These are phyloP conservation scores for Themeda triandra DNA, from an alignment of 176 grass and related monocot species.

Conservation along the genomic window DNA sequence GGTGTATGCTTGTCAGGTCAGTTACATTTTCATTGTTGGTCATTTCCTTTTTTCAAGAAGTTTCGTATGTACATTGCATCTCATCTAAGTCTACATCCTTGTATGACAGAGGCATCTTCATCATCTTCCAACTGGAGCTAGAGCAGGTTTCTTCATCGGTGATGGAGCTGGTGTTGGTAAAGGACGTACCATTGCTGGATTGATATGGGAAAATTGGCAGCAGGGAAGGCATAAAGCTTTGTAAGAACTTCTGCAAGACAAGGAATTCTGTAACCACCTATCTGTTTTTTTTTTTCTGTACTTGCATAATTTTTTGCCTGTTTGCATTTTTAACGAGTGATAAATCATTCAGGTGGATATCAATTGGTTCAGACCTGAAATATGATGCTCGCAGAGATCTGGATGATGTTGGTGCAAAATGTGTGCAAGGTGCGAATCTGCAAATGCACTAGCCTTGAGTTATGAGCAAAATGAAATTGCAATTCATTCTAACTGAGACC, in stretches of 20 bases:
- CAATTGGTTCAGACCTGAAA: conserved; percentile 92
- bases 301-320: conserved; percentile 4
- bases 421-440: conserved; percentile 67
- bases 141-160: conserved; percentile 97
- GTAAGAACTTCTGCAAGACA: conserved; percentile 54
- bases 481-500: not conserved
- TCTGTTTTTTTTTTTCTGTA: not conserved
- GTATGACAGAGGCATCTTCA: conserved; percentile 80
- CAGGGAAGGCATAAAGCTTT: conserved; percentile 82
- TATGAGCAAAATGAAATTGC: not conserved
- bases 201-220: conserved; percentile 99
- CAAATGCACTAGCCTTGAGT: not conserved
- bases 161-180: conserved; percentile 99
- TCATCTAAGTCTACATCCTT: conserved; percentile 34
- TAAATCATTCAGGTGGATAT: conserved; percentile 78
- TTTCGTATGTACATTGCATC: not conserved
- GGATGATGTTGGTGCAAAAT: conserved; percentile 93
- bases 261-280: conserved; percentile 13
- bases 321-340: conserved; percentile 9
- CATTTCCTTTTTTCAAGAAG: not conserved
- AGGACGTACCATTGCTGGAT: conserved; percentile 94
- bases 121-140: conserved; percentile 80
- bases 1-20: conserved; percentile 98
- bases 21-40: conserved; percentile 17
- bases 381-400: conserved; percentile 97